Base-by-base conservation (phyloP, 805 yeast species). In the Torulaspora indica region DNA sequence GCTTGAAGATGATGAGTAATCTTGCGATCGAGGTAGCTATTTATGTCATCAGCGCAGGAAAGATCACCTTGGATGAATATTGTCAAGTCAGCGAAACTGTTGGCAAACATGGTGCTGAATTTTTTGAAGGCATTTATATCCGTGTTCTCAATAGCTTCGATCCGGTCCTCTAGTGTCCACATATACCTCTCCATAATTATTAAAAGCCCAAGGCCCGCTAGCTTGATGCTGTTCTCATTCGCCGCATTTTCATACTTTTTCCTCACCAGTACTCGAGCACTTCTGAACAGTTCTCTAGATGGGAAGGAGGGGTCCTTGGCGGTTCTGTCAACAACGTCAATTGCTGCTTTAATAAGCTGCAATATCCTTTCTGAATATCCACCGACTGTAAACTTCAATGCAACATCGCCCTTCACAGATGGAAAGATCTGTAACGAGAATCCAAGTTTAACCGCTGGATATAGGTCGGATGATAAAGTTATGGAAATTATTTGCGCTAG, bases 361-460 rank as follows among this genome's bases (percentile, higher is more conserved):
- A 47, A 40, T 4, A 75, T 61, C 1, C 77, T 74, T 23, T 61
- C 61, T 0, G 59, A 53, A n/a, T 74, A 73, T 0, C 93, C 91
- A 22, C 74, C 64, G 1, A 79, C 57, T 3, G 73, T 74, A n/a
- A 83, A 53, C 0, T 73, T 61, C 5, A 84, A 56, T 5, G 81
- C 74, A 0, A 73, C 70, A 40, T 73, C 77, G 4, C 85, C 81
- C 49, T 75, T 75, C 10, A 68, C 47, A 3, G 82, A 77, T 0
- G 87, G 76, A 29, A 61, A 66, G 0, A 83, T 48, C 14, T 76
- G 79, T 76, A 83, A 83, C 0, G 74, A 57, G 53, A 72, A 80
- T 1, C 81, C 79, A 8, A 80, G 46, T n/a, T 70, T 56, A 44
- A 79, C 77, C 1, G 80, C 71, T 1, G 76, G 74, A 55, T 82